Conservation (phyloP, 257 asterid species). For the Solanum gandarillasii region DNA sequence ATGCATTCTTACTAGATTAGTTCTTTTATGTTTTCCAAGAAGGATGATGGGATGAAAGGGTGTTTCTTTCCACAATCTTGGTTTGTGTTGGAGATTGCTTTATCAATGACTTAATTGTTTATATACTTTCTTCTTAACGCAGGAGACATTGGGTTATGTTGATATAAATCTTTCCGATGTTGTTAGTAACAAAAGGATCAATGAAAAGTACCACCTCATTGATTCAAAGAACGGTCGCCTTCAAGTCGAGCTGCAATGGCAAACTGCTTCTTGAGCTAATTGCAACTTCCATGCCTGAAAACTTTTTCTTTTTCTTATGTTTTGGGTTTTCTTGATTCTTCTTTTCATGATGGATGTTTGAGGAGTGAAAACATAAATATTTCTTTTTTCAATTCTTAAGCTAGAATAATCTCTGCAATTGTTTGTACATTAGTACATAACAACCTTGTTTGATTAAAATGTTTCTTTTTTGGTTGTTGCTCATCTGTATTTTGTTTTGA, state of each 20-base stretch:
- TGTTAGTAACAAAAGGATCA: conserved; percentile 35
- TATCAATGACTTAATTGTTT: not conserved
- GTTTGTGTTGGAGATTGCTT: not conserved
- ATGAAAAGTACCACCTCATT: conserved; percentile 37
- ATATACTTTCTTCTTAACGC: not conserved
- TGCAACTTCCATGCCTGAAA: not conserved
- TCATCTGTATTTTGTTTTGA: not conserved
- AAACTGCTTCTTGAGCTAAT: conserved; percentile 16
- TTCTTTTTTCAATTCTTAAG: not conserved
- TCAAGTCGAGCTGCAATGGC: conserved; percentile 40
- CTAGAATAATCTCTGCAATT: not conserved
- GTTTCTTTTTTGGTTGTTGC: not conserved
- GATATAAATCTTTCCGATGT: conserved; percentile 37
- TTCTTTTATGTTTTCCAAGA: not conserved
- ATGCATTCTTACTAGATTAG: not conserved
- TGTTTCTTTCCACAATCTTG: not conserved
- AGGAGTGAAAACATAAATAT: not conserved
- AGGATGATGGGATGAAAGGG: not conserved
- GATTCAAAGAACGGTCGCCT: conserved; percentile 35
- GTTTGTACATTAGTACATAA: not conserved
- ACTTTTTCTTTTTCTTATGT: not conserved
- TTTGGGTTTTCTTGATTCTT: not conserved
- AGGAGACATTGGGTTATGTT: conserved; percentile 35
- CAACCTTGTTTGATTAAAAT: not conserved
- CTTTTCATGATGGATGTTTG: not conserved